phyloP scores from a whole-genome alignment of 352 stramenopile species.

The Globisporangium splendens region DNA sequence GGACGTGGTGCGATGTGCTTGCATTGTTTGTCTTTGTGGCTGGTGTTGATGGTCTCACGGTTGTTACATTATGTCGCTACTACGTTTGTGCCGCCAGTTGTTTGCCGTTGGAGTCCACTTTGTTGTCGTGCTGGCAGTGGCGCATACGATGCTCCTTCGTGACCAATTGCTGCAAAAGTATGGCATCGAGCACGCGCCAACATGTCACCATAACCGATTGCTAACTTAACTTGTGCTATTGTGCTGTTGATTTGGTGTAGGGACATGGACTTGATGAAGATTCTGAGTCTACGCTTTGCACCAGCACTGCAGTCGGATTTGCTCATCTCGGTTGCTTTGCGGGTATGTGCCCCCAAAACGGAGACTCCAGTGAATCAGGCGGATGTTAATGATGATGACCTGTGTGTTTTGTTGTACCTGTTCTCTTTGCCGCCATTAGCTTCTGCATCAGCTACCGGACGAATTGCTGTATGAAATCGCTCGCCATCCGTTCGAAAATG shows the following conservation, averaged over 20 bases:
- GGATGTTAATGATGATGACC: too few relatives aligned
- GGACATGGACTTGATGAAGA: slow-evolving; percentile 88
- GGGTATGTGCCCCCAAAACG: slow-evolving; percentile 23
- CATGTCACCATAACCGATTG: not conserved
- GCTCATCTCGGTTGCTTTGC: slow-evolving; percentile 80
- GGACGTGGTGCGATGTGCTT: slow-evolving; percentile 69
- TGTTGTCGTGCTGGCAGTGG: slow-evolving; percentile 86
- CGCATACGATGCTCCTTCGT: slow-evolving; percentile 85
- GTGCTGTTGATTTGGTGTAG: slow-evolving; percentile 18
- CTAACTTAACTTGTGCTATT: not conserved
- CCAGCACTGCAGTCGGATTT: slow-evolving; percentile 79
- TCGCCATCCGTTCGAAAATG: slow-evolving; percentile 73
- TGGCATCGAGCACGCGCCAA: too few relatives aligned
- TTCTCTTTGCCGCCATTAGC: slow-evolving; percentile 17
- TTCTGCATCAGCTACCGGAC: slow-evolving; percentile 84
- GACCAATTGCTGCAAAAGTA: slow-evolving; percentile 79
- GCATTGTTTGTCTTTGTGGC: slow-evolving; percentile 1
- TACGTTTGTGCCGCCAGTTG: slow-evolving; percentile 32
- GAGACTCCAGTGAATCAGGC: too few relatives aligned
- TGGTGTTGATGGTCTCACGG: not conserved
- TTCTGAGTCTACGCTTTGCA: slow-evolving; percentile 79
- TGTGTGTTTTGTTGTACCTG: slow-evolving; percentile 5
- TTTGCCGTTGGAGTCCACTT: slow-evolving; percentile 91
- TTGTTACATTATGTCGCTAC: not conserved
- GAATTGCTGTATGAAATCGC: slow-evolving; percentile 86